Base-by-base conservation (phyloP, 2,329 filamentous ascomycete species). In the Waltergamsia citrina region DNA sequence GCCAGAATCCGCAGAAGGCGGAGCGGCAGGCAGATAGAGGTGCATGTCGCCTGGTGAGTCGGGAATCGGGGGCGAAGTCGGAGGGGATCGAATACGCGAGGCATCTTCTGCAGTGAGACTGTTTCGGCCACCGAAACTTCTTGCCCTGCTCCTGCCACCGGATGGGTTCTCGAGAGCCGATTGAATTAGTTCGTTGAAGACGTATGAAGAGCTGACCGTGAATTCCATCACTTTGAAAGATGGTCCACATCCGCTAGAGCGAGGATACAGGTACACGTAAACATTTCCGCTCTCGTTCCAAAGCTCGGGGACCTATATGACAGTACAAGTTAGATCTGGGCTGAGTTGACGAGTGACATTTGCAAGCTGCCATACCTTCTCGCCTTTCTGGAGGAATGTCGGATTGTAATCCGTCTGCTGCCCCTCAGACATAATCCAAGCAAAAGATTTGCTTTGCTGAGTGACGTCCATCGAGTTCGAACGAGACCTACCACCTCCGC, bases 211-310 rank as follows among this genome's bases (percentile, higher is more conserved):
- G 42, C 65, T 63, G 26, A 78, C 60, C 17, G 68, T 60, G 22
- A 70, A 67, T 20, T 68, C 64, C 23, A 64, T 63, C 6, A 80
- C 65, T 46, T 72, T 78, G 57, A 81, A 80, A 1, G 72, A 78
- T 3, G 76, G 67, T 0, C 69, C 70, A 7, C 51, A 54, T 8
- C 65, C 65, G 38, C 59, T 66, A 5, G 58, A 56, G 35, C 60
- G 65, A 2, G 74, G 63, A 36, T 69, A 69, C 4, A 82, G 54
- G 43, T 75, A 74, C 15, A 82, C 64, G 33, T 64, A 59, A 17
- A 78, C 65, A 39, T 67, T 67, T 25, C 71, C 75, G 33, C 52
- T 57, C 35, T 79, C 74, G 42, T 76, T 72, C 78, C 78, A 81
- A 15, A 82, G 53, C 50, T 81, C 78, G 2, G 76, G 73, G 4